Evolutionary conservation across 208 protist genomes (phyloP), one percentile per base, ranked within the genome.

Genomic region (Cochliopodium minus): DNA sequence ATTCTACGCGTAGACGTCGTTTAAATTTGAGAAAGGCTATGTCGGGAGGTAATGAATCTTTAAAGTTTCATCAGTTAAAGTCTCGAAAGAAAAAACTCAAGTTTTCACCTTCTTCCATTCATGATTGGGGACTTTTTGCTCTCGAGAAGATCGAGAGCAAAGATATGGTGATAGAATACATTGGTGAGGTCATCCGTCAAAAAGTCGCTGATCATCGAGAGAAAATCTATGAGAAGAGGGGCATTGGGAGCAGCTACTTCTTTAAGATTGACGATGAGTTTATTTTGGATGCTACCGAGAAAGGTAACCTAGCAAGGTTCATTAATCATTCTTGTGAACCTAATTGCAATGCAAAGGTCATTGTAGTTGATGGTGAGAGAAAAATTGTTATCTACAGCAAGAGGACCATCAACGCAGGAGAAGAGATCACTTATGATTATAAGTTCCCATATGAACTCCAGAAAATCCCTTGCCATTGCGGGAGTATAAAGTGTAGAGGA

Each of bases 271-370:
- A 83, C 48, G 66, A 77, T 4, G 70, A 71, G 11, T 53, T 25
- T 13, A 79, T 87, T 35, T 76, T 87, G 28, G 82, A 88, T 66
- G 81, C 82, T 1, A 87, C 81, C 11, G 59, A 65, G 10, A 66
- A 56, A 17, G 82, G 82, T 17, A 85, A 80, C 62, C 13, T 78
- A 0, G 83, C 81, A 11, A 57, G 82, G 29, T 87, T 83, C 57
- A 87, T 88, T 13, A 88, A 88, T 65, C 82, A 88, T 54, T 76
- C 59, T 59, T 88, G 82, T 54, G 69, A 77, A n/a, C 79, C 79
- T 20, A 85, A 83, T 60, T 85, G 79, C 61, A 74, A 64, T 28
- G 78, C 78, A 5, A 61, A 71, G 45, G 56, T 85, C 11, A 64
- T 83, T 39, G 57, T 51, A 0, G 65, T 74, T 4, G 59, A 74